Conservation (phyloP, 495 filamentous ascomycete genomes). For the Lophium mytilinum region DNA sequence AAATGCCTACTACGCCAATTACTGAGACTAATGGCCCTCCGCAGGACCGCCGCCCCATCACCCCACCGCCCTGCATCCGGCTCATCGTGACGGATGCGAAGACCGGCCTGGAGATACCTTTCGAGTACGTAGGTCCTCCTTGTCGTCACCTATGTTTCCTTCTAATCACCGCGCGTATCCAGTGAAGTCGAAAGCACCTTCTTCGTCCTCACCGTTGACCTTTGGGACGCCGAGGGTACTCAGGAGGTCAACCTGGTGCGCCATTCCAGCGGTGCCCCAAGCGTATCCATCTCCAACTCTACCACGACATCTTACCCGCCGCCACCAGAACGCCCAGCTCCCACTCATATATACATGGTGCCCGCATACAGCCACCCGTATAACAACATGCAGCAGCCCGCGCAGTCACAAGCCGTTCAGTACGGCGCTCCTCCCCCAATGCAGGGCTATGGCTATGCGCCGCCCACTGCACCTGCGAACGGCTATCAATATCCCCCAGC, state of each 20-base stretch:
- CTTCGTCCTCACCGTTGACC: slow-evolving; percentile 87
- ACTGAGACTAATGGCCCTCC: slow-evolving; percentile 7
- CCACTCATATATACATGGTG: slow-evolving; percentile 1
- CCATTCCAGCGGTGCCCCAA: slow-evolving; percentile 60
- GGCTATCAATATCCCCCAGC: not conserved
- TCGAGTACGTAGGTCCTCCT: slow-evolving; percentile 53
- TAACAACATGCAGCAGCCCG: not conserved
- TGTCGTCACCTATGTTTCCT: too few species aligned
- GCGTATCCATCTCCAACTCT: slow-evolving; percentile 81
- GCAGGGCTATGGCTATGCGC: too few species aligned
- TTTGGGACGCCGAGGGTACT: slow-evolving; percentile 78
- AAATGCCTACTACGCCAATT: not conserved
- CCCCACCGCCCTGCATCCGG: slow-evolving; percentile 85
- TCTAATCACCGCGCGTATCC: not conserved
- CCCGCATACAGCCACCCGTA: slow-evolving; percentile 3
- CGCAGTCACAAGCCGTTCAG: not conserved
- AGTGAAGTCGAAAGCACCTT: slow-evolving; percentile 77
- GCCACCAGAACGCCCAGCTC: slow-evolving; percentile 24
- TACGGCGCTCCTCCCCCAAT: not conserved
- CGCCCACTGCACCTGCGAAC: too few species aligned
- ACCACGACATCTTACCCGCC: slow-evolving; percentile 70
- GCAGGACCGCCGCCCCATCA: slow-evolving; percentile 91
- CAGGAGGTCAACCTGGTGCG: slow-evolving; percentile 91
- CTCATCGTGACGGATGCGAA: slow-evolving; percentile 70
- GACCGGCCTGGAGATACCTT: slow-evolving; percentile 81